A percentile compares a stretch with the other conserved stretches of the same genome.
phyloP scores from a whole-genome alignment of 495 filamentous ascomycete species.

The Elaphomyces granulatus region DNA sequence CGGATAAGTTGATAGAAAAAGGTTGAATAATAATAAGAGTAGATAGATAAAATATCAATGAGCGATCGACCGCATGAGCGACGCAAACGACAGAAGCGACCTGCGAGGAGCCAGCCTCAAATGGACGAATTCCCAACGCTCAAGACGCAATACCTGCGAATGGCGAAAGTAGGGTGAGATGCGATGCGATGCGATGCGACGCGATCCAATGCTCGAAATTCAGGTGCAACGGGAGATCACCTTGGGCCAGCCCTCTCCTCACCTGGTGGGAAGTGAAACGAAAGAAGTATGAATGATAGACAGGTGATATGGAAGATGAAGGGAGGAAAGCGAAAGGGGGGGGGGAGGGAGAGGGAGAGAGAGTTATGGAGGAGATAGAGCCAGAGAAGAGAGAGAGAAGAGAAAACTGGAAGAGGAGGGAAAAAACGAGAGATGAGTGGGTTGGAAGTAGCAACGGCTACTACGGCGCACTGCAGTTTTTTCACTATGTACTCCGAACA shows the following conservation, averaged over 20 bases:
- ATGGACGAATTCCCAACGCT: conserved; percentile 9
- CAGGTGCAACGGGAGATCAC: conserved; percentile 18
- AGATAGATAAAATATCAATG: conserved; percentile 6
- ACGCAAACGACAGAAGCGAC: conserved; percentile 10
- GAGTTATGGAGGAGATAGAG: neutral
- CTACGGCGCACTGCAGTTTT: too few species aligned
- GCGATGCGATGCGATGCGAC: too few species aligned
- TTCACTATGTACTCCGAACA: too few species aligned
- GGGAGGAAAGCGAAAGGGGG: conserved; percentile 19
- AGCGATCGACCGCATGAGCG: too few species aligned
- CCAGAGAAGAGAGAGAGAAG: neutral
- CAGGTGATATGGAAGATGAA: conserved; percentile 6
- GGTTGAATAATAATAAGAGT: neutral
- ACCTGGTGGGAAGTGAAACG: conserved; percentile 23
- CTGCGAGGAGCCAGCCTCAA: conserved; percentile 30
- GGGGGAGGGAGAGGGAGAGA: conserved; percentile 2
- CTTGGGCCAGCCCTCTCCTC: conserved; percentile 31
- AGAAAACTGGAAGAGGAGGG: conserved; percentile 3
- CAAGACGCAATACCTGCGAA: conserved; percentile 11
- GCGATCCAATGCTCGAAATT: neutral
- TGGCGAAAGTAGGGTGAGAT: conserved; percentile 19
- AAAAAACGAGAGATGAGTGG: conserved; percentile 6
- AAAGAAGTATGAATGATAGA: conserved; percentile 12
- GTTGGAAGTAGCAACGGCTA: neutral
- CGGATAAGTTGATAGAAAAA: neutral